A percentile compares a stretch with the other conserved stretches of the same genome.
These are phyloP conservation scores for Bacterosira constricta DNA, from an alignment of 108 stramenopile genomes.

Conservation along the genomic window DNA sequence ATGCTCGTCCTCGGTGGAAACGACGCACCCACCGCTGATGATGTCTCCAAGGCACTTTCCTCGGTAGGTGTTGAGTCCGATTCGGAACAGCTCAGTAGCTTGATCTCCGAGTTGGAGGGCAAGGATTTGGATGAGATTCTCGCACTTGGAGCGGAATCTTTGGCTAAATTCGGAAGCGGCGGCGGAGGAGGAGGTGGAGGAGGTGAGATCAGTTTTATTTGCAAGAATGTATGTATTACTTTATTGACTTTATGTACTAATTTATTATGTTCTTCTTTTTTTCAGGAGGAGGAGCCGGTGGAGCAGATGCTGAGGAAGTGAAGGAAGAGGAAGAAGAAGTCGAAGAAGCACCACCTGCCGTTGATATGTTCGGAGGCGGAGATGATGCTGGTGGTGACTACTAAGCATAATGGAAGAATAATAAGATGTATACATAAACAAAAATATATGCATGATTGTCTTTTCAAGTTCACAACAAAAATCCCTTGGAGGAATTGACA, in stretches of 20 bases:
- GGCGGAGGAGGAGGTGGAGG: constrained; percentile 88
- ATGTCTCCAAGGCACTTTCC: constrained; percentile 88
- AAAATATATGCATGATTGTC: neutral
- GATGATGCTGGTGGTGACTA: constrained; percentile 81
- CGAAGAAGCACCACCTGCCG: constrained; percentile 68
- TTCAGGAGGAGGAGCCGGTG: constrained; percentile 63
- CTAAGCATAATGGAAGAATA: constrained; percentile 40
- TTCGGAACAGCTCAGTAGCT: constrained; percentile 56
- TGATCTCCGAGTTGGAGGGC: constrained; percentile 92
- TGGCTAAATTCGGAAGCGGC: constrained; percentile 95
- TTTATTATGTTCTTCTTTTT: neutral
- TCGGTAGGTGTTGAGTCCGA: constrained; percentile 93
- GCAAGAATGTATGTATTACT: neutral
- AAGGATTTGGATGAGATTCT: constrained; percentile 93
- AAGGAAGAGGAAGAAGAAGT: constrained; percentile 71
- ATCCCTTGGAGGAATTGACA: no score
- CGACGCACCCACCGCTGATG: constrained; percentile 90
- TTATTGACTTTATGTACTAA: neutral
- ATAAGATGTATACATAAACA: neutral
- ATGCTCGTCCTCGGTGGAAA: constrained; percentile 95
- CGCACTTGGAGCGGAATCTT: constrained; percentile 76
- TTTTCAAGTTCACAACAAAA: neutral
- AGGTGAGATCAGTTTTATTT: neutral
- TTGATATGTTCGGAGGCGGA: constrained; percentile 74
- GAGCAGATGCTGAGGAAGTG: constrained; percentile 52